Conservation (phyloP, 2,329 filamentous ascomycete species). For the Endoconidiophora laricicola region DNA sequence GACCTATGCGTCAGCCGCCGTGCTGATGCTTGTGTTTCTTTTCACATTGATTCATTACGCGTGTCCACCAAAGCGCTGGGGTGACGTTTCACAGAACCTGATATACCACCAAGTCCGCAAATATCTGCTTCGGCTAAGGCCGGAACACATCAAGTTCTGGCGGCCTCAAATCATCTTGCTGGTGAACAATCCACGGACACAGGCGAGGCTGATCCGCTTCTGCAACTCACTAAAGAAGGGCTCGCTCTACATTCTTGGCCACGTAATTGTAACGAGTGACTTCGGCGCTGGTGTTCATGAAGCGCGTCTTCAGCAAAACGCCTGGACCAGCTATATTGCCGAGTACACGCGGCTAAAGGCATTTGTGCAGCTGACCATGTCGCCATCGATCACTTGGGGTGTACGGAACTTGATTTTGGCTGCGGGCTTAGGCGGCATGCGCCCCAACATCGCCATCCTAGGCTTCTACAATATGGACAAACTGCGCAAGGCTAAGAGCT, state of each 20-base stretch:
- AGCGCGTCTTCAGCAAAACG: constrained; percentile 61
- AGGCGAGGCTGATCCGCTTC: constrained; percentile 74
- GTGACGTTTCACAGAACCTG: constrained; percentile 74
- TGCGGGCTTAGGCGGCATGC: constrained; percentile 71
- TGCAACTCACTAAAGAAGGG: constrained; percentile 88
- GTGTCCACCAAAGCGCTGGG: constrained; percentile 74
- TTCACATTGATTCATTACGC: constrained; percentile 77
- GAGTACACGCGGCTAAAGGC: constrained; percentile 77
- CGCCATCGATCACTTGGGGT: constrained; percentile 70
- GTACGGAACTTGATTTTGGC: constrained; percentile 67
- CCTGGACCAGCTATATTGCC: constrained; percentile 70
- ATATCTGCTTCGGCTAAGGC: constrained; percentile 64
- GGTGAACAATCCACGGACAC: constrained; percentile 64
- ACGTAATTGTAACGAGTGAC: constrained; percentile 74
- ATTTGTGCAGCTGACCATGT: constrained; percentile 74
- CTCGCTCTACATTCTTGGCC: constrained; percentile 66
- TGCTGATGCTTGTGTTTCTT: constrained; percentile 56
- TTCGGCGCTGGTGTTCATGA: constrained; percentile 66
- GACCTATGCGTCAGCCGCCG: constrained; percentile 59
- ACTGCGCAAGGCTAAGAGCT: too few species aligned
- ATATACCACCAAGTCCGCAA: constrained; percentile 80
- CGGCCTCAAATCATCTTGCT: constrained; percentile 73
- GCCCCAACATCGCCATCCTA: constrained; percentile 71
- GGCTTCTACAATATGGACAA: constrained; percentile 48
- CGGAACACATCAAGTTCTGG: constrained; percentile 91